These are phyloP conservation scores for Neurospora africana DNA, from an alignment of 495 filamentous ascomycete genomes.

Conservation along the genomic window DNA sequence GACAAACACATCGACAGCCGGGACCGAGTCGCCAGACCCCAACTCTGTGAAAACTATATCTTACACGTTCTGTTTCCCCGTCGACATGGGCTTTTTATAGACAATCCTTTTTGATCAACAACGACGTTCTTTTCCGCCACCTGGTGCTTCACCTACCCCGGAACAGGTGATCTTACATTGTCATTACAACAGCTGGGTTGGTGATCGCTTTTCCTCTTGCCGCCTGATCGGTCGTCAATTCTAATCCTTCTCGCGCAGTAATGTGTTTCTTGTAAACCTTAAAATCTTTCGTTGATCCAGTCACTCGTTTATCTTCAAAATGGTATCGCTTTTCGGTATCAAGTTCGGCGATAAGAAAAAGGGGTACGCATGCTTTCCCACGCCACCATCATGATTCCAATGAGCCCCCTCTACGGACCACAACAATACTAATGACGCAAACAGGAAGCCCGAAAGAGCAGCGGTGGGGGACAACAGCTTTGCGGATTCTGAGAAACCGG, in stretches of 20 bases:
- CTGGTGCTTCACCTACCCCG: neutral
- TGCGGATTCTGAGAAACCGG: slow-evolving; percentile 21
- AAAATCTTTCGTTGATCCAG: slow-evolving; percentile 5
- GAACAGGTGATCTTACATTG: neutral
- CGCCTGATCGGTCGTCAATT: neutral
- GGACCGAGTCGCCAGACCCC: neutral
- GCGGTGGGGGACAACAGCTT: slow-evolving; percentile 20
- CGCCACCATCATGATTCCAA: no score
- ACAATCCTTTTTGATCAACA: neutral
- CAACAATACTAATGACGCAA: slow-evolving; percentile 6
- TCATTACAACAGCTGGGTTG: neutral
- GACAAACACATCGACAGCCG: neutral
- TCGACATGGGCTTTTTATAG: neutral
- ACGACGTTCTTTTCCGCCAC: neutral
- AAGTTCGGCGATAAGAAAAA: slow-evolving; percentile 40
- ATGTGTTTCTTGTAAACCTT: slow-evolving; percentile 9
- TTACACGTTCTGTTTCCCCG: neutral
- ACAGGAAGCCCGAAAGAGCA: slow-evolving; percentile 24
- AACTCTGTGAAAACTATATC: neutral
- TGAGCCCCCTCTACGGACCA: slow-evolving; percentile 1
- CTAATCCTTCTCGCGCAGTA: slow-evolving; percentile 1
- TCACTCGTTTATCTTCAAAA: slow-evolving; percentile 14
- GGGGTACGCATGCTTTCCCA: slow-evolving; percentile 14
- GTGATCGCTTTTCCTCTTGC: neutral
- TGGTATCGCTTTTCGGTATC: slow-evolving; percentile 42